Evolutionary conservation across 352 stramenopile species (phyloP).

Genomic region (Pythium phragmiticola): DNA sequence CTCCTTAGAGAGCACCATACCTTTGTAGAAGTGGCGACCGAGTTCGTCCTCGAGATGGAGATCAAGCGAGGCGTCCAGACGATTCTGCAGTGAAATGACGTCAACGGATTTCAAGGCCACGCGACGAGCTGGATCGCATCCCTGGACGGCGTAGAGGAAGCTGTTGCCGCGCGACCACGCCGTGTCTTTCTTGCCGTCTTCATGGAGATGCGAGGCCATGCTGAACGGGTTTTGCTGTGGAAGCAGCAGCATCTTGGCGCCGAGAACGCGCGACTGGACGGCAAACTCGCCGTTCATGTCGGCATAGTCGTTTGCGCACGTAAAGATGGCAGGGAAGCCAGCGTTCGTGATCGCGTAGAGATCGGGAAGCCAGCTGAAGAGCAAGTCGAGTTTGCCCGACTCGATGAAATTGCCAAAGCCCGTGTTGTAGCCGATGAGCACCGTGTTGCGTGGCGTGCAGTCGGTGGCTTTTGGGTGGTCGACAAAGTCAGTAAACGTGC

Average conservation of each 20-base stretch:
- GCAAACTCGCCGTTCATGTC: conserved; percentile 82
- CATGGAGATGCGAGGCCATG: conserved; percentile 66
- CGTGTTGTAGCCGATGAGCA: conserved; percentile 74
- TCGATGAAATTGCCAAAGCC: conserved; percentile 82
- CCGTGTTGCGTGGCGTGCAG: conserved; percentile 39
- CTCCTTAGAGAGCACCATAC: conserved; percentile 63
- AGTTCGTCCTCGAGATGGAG: conserved; percentile 56
- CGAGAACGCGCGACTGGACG: conserved; percentile 60
- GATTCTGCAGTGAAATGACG: conserved; percentile 34
- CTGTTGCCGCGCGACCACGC: conserved; percentile 71
- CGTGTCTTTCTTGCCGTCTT: conserved; percentile 61
- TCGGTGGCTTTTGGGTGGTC: conserved; percentile 28
- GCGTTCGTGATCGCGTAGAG: conserved; percentile 54
- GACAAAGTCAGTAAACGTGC: conserved; percentile 56
- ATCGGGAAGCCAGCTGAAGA: conserved; percentile 76
- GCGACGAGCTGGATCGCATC: conserved; percentile 33
- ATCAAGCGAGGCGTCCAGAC: conserved; percentile 46
- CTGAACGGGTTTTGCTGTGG: conserved; percentile 75
- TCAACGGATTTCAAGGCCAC: conserved; percentile 28
- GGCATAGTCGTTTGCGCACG: conserved; percentile 75
- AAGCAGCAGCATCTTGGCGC: conserved; percentile 56
- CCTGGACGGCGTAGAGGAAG: conserved; percentile 63
- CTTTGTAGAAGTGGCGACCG: conserved; percentile 57
- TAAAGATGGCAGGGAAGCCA: conserved; percentile 60
- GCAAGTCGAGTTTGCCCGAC: conserved; percentile 39